Evolutionary conservation across 1,139 yeast species (phyloP).

Genomic region (Magnusiomyces sp.): DNA sequence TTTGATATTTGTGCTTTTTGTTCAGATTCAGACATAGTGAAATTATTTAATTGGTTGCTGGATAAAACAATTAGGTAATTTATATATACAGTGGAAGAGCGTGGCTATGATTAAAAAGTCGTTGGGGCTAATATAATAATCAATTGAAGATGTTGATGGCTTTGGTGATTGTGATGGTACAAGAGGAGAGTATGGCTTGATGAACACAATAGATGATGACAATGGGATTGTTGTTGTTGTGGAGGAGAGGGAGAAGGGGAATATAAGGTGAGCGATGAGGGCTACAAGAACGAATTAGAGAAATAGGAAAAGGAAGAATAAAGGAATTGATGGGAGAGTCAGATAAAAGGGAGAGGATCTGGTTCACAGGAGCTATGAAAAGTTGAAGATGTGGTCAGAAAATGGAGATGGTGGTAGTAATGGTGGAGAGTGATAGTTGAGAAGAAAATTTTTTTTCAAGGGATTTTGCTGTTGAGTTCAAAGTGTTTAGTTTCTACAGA

Average conservation of each 20-base stretch:
- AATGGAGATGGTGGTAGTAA: constrained; percentile 1
- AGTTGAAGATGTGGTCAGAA: background rate
- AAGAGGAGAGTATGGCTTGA: background rate
- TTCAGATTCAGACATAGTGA: constrained; percentile 1
- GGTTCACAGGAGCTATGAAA: background rate
- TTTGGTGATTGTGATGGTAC: background rate
- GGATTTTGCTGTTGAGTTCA: too few species aligned
- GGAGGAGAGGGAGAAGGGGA: background rate
- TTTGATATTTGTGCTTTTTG: background rate
- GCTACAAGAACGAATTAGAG: background rate
- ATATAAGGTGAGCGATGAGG: background rate
- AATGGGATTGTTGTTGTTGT: too few species aligned
- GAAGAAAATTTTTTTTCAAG: background rate
- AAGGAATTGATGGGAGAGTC: background rate
- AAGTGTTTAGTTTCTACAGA: too few species aligned
- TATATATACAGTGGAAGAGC: too few species aligned
- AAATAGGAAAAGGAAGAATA: background rate
- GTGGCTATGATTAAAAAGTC: too few species aligned
- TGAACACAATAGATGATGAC: too few species aligned
- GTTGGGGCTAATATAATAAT: background rate
- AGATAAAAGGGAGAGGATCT: constrained; percentile 1
- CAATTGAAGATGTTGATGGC: background rate
- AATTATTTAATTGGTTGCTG: background rate
- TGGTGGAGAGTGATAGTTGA: background rate
- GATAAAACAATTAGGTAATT: too few species aligned